Conservation (phyloP, 768 basidiomycete genomes). For the Suillus weaverae region DNA sequence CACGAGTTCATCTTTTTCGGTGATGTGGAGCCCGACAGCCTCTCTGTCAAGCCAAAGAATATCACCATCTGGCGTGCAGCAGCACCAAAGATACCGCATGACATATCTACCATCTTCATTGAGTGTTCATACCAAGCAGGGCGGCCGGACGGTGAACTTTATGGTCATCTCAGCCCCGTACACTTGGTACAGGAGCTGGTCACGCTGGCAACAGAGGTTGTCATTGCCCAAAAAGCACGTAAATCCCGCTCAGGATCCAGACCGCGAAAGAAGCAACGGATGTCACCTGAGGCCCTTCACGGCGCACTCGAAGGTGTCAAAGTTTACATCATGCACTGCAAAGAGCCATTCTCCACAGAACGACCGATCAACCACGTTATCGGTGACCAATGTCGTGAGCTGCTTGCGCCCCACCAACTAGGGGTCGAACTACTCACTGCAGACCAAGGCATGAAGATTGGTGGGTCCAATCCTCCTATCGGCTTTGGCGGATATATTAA, state of each 20-base stretch:
- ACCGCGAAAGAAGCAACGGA: slow-evolving; percentile 39
- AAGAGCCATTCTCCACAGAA: slow-evolving; percentile 61
- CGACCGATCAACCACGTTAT: slow-evolving; percentile 66
- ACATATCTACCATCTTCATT: slow-evolving; percentile 81
- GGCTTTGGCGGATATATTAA: slow-evolving; percentile 5
- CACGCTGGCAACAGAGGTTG: slow-evolving; percentile 67
- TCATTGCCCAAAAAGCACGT: slow-evolving; percentile 41
- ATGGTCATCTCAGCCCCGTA: slow-evolving; percentile 84
- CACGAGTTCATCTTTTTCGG: slow-evolving; percentile 92
- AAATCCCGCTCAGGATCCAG: slow-evolving; percentile 15
- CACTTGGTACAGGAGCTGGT: slow-evolving; percentile 77
- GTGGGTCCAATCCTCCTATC: slow-evolving; percentile 44
- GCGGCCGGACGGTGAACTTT: slow-evolving; percentile 65
- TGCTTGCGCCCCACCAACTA: slow-evolving; percentile 61
- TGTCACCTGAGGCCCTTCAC: slow-evolving; percentile 44
- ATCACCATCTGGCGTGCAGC: slow-evolving; percentile 79
- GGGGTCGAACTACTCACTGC: slow-evolving; percentile 72
- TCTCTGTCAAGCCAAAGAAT: slow-evolving; percentile 62
- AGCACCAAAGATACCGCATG: slow-evolving; percentile 70
- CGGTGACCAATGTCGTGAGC: slow-evolving; percentile 63
- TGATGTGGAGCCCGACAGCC: slow-evolving; percentile 85
- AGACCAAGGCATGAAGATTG: slow-evolving; percentile 78
- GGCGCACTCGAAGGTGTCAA: slow-evolving; percentile 58
- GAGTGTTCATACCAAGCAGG: slow-evolving; percentile 90
- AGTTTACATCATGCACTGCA: slow-evolving; percentile 87